A percentile compares a stretch with the other conserved stretches of the same genome.
These are phyloP conservation scores for Eimeria falciformis DNA, from an alignment of 169 alveolate species.

Conservation along the genomic window DNA sequence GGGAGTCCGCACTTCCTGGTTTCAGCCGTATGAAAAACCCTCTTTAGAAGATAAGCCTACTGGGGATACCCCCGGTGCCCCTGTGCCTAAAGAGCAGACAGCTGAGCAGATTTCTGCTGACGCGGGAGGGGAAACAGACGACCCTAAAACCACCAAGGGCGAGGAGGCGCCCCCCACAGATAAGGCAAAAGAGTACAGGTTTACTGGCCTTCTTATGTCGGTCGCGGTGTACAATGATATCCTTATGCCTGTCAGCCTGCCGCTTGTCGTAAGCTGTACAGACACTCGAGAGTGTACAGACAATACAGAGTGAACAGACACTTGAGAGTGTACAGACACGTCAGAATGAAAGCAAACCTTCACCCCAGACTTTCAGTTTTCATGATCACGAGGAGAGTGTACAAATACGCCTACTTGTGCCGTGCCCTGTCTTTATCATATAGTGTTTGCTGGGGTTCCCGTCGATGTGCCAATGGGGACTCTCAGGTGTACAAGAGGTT, in stretches of 20 bases:
- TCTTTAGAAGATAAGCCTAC: background rate
- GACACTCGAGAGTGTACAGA: background rate
- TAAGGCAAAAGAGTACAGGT: slow-evolving; percentile 36
- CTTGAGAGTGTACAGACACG: no score
- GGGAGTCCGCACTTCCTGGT: slow-evolving; percentile 38
- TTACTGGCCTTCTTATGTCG: slow-evolving; percentile 26
- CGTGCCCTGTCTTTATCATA: background rate
- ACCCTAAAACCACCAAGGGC: background rate
- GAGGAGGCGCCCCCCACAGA: background rate
- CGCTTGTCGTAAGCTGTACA: slow-evolving; percentile 15
- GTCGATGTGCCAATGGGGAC: background rate
- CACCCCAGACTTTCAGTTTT: no score
- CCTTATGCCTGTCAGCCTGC: slow-evolving; percentile 44
- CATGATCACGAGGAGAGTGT: no score
- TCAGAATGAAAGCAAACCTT: no score
- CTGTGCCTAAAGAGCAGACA: background rate
- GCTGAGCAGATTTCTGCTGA: background rate
- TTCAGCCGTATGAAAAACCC: background rate
- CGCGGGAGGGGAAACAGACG: background rate
- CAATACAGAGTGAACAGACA: no score
- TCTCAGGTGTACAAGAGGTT: slow-evolving; percentile 45
- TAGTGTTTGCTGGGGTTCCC: background rate
- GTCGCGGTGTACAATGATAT: slow-evolving; percentile 60
- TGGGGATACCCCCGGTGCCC: background rate
- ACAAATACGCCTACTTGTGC: no score